Conservation (phyloP, 1,284 basidiomycete species). For the Volvariella volvacea region DNA sequence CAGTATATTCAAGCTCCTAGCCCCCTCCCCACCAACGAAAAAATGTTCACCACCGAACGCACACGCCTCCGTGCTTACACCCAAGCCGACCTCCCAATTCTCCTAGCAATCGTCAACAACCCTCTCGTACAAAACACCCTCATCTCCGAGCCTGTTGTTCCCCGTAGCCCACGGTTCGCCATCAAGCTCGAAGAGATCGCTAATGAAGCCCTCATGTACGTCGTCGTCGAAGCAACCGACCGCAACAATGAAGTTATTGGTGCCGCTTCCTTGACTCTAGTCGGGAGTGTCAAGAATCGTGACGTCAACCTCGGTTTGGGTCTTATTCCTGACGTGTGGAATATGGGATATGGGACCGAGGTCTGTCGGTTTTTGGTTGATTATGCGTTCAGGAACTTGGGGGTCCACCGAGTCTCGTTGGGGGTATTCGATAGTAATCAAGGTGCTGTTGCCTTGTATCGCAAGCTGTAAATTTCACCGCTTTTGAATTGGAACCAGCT, state of each 20-base stretch:
- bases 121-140: slow-evolving; percentile 23
- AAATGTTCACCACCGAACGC: slow-evolving; percentile 21
- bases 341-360: slow-evolving; percentile 25
- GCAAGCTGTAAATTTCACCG: slow-evolving; percentile 17
- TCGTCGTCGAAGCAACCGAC: slow-evolving; percentile 24
- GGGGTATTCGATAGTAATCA: slow-evolving; percentile 21
- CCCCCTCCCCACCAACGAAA: no score
- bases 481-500: background rate
- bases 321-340: slow-evolving; percentile 18
- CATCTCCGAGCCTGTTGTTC: slow-evolving; percentile 20
- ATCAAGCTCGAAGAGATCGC: slow-evolving; percentile 20
- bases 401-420: slow-evolving; percentile 22
- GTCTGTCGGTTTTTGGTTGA: slow-evolving; percentile 23
- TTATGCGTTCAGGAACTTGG: slow-evolving; percentile 22
- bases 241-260: slow-evolving; percentile 30
- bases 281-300: slow-evolving; percentile 20
- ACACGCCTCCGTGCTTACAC: slow-evolving; percentile 20
- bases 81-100: slow-evolving; percentile 25
- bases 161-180: slow-evolving; percentile 18
- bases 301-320: slow-evolving; percentile 21
- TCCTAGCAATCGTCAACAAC: slow-evolving; percentile 26
- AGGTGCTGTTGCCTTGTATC: slow-evolving; percentile 20
- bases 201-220: slow-evolving; percentile 22
- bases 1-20: no score
- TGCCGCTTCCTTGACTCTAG: slow-evolving; percentile 21